A percentile compares a stretch with the other conserved stretches of the same genome.
Evolutionary conservation across 495 filamentous ascomycete genomes (phyloP).

Genomic region (Eremomyces bilateralis): DNA sequence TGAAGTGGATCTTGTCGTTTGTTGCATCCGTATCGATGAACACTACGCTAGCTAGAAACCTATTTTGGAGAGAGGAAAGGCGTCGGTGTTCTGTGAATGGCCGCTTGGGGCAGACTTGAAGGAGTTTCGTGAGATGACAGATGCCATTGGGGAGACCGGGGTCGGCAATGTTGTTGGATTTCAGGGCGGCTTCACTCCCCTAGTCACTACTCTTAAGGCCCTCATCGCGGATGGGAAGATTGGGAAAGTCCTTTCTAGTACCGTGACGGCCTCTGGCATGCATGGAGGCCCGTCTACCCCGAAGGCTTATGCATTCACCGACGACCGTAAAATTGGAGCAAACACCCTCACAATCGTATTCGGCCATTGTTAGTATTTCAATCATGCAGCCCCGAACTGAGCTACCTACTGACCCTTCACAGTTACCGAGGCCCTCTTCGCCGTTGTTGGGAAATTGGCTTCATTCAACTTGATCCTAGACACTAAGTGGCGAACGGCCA

Average conservation of each 20-base stretch:
- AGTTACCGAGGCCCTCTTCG: too few relatives aligned
- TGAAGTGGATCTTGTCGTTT: neutral
- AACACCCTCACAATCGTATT: neutral
- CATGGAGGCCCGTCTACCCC: constrained; percentile 1
- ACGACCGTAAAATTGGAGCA: neutral
- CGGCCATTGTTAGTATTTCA: too few relatives aligned
- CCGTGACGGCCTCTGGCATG: too few relatives aligned
- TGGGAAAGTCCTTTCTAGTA: constrained; percentile 7
- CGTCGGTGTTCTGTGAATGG: neutral
- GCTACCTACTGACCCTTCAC: too few relatives aligned
- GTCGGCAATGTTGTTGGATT: constrained; percentile 4
- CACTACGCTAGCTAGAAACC: neutral
- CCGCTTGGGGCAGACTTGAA: neutral
- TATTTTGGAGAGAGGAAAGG: neutral
- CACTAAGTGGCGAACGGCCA: neutral
- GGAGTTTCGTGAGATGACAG: neutral
- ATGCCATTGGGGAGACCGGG: neutral
- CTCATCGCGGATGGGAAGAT: constrained; percentile 4
- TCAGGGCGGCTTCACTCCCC: constrained; percentile 3
- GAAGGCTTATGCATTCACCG: neutral
- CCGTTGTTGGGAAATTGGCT: too few relatives aligned
- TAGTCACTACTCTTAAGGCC: constrained; percentile 2
- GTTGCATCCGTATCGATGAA: neutral
- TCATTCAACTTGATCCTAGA: neutral
- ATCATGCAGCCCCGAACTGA: too few relatives aligned